Evolutionary conservation across 2,329 filamentous ascomycete species (phyloP), one percentile per base, ranked within the genome.

Genomic region (Clonostachys solani): DNA sequence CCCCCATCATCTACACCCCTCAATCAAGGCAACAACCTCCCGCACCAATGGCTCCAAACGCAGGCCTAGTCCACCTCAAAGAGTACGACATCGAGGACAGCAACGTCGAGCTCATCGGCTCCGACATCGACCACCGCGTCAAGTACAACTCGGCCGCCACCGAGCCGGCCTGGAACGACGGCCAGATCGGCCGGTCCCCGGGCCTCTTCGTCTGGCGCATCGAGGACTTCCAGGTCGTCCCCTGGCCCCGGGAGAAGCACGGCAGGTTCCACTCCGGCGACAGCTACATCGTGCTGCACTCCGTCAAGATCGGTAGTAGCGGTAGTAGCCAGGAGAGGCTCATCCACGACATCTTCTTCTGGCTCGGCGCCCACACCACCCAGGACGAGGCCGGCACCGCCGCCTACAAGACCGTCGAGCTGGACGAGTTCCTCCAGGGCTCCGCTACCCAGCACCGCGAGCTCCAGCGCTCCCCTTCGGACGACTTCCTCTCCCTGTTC

Each of bases 341-440:
- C 5, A 68, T 66, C 40, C 83, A 87, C 55, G 82, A 86, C 44
- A 76, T 87, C 56, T 87, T 83, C 71, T 87, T 87, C 67, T 87
- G 83, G 83, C 73, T 87, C 1, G 84, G 84, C 5, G 70, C 64
- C 45, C 77, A 84, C 57, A 87, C 83, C 1, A 76, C 79, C 3
- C 81, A 86, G 65, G 84, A 87, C 52, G 84, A 87, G 65, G 82
- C 83, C 3, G 84, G 83, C 15, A 81, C 78, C 0, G 84, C 84
- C 0, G 83, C 84, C 3, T 85, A 87, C 67, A 87, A 87, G 69
- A 84, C 83, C 0, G 82, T 86, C 19, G 84, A 87, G 62, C 69
- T 87, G 15, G 84, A 87, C 55, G 83, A 86, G 62, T 86, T 84
- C 56, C 61, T 87, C 44, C 67, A 73, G 38, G 83, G 83, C 3